These are phyloP conservation scores for Rubia tinctorum DNA, from an alignment of 305 asterid genomes.

Conservation along the genomic window DNA sequence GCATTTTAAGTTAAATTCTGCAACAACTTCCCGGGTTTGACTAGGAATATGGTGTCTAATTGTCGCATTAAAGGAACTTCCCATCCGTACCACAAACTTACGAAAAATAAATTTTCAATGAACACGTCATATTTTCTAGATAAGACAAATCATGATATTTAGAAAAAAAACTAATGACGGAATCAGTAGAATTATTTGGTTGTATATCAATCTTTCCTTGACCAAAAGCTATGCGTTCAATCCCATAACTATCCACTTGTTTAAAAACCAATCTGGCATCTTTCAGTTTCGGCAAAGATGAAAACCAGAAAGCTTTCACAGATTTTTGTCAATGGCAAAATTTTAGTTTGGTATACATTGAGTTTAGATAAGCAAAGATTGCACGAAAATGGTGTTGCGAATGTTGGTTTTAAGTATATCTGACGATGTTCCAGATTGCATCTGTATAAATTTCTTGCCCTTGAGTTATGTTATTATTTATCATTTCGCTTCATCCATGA, in stretches of 20 bases:
- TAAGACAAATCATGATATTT: background rate
- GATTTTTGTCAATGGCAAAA: constrained; percentile 19
- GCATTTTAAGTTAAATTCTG: too few relatives aligned
- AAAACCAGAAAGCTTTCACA: constrained; percentile 27
- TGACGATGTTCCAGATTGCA: too few relatives aligned
- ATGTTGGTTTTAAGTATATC: too few relatives aligned
- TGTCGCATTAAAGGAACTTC: too few relatives aligned
- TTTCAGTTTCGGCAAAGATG: constrained; percentile 26
- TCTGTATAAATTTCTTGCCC: too few relatives aligned
- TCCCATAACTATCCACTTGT: constrained; percentile 12
- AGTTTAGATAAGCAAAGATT: constrained; percentile 36
- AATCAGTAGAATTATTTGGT: constrained; percentile 46
- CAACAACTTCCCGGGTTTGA: too few relatives aligned
- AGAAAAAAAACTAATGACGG: background rate
- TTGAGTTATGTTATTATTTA: constrained; percentile 18
- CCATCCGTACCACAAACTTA: constrained; percentile 79
- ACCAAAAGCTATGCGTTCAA: constrained; percentile 30
- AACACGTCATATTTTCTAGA: too few relatives aligned
- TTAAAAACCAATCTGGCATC: constrained; percentile 20
- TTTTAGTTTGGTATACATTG: constrained; percentile 28
- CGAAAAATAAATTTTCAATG: constrained; percentile 24
- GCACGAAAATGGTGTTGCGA: too few relatives aligned
- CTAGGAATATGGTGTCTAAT: too few relatives aligned
- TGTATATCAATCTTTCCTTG: constrained; percentile 21
- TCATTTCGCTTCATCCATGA: constrained; percentile 63